A percentile compares a stretch with the other conserved stretches of the same genome.
These are phyloP conservation scores for Harrya chromipes DNA, from an alignment of 768 basidiomycete species.

Conservation along the genomic window DNA sequence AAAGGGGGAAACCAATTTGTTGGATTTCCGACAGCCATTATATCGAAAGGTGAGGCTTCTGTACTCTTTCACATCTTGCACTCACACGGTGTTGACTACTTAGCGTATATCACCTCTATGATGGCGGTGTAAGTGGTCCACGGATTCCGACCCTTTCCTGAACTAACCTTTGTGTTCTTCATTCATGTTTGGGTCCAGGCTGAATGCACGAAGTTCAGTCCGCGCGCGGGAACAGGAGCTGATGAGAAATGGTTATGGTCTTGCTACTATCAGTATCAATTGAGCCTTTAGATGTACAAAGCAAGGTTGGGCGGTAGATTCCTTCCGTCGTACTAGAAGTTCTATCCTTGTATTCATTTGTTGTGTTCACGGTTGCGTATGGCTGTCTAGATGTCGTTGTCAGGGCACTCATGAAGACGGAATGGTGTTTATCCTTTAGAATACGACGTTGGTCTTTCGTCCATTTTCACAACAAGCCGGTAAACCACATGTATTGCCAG, in stretches of 20 bases:
- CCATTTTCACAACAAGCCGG: no score
- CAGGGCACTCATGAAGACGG: no score
- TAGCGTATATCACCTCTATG: constrained; percentile 14
- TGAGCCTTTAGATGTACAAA: neutral
- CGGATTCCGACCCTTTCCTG: neutral
- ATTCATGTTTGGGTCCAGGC: neutral
- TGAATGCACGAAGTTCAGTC: constrained; percentile 10
- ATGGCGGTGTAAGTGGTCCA: constrained; percentile 9
- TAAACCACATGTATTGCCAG: no score
- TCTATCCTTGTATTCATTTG: no score
- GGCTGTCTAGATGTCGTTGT: no score
- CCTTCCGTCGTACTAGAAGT: no score
- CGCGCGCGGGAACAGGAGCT: constrained; percentile 1
- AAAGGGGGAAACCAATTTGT: neutral
- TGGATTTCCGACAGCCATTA: neutral
- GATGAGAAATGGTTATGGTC: neutral
- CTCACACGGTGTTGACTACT: neutral
- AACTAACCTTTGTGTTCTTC: neutral
- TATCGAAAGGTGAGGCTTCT: constrained; percentile 4
- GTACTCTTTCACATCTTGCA: neutral
- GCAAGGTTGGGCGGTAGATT: no score
- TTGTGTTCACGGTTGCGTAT: no score
- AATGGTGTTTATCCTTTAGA: no score
- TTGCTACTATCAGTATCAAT: constrained; percentile 5
- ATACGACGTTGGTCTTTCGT: no score